Conservation (phyloP, 2,329 filamentous ascomycete species). For the Talaromyces sp. region DNA sequence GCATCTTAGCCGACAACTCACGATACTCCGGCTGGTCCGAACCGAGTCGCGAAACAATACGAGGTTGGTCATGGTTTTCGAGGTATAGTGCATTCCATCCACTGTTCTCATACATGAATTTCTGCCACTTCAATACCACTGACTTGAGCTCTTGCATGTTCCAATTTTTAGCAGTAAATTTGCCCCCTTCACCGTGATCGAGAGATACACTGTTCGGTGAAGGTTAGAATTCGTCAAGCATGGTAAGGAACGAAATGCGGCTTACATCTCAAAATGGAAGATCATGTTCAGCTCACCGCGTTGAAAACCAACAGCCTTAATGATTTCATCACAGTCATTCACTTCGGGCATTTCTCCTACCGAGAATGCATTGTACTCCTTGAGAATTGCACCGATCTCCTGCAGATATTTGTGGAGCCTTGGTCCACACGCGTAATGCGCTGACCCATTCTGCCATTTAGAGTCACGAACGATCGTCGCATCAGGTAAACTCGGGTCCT, state of each 20-base stretch:
- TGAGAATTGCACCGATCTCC: conserved; percentile 52
- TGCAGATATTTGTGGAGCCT: conserved; percentile 56
- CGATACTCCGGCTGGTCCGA: conserved; percentile 48
- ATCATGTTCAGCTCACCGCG: conserved; percentile 55
- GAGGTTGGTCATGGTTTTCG: conserved; percentile 64
- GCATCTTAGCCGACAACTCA: conserved; percentile 55
- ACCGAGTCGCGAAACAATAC: conserved; percentile 56
- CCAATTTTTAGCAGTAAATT: conserved; percentile 49
- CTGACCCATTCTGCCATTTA: conserved; percentile 35
- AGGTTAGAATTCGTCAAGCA: background rate
- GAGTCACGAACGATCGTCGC: conserved; percentile 32
- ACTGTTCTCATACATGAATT: conserved; percentile 54
- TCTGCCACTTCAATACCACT: conserved; percentile 55
- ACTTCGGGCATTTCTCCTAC: conserved; percentile 60
- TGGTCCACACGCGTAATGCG: conserved; percentile 55
- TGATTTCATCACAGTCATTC: conserved; percentile 55
- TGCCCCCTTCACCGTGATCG: conserved; percentile 50
- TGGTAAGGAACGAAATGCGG: conserved; percentile 28
- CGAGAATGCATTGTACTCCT: conserved; percentile 56
- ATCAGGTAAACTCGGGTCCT: conserved; percentile 54
- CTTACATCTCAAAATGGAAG: conserved; percentile 64
- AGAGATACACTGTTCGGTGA: conserved; percentile 26
- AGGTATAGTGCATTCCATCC: conserved; percentile 65
- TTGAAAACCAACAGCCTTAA: conserved; percentile 6
- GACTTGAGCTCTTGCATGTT: conserved; percentile 39